Base-by-base conservation (phyloP, 108 stramenopile genomes). In the Nitzschia sp. region DNA sequence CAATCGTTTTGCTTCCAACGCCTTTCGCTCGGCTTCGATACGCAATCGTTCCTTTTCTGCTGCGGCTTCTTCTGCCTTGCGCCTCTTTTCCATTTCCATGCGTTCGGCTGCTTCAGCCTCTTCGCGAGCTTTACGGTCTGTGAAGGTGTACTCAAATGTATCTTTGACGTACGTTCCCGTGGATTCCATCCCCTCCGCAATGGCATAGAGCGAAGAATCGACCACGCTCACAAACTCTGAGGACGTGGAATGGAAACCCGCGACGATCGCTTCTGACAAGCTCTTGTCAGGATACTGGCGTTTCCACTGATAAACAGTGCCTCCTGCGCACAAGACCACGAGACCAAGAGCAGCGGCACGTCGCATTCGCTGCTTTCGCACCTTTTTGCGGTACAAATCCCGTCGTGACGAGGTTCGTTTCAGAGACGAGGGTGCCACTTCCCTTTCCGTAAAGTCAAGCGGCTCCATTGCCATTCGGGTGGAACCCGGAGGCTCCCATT, bases 401-500 rank as follows among this genome's bases (percentile, higher is more conserved):
- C 74, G 61, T 19, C 79, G 62, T 25, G 79, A 74, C 57, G 45
- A 38, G 19, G 49, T 45, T 24, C 68, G 59, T 1, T 24, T 25
- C 9, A 68, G 63, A 17, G 54, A 66, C 19, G 49, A 21, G 4
- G 49, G 49, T 17, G 49, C 11, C 49, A 51, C 49, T n/a, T 51
- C 19, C n/a, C n/a, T n/a, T 19, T 51, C 49, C 17, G 49, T 19
- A 4, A 51, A 51, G 49, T 9, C 13, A 42, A 8, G 49, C 8
- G 49, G n/a, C n/a, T 21, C 21, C 8, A 42, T 42, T 15, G 38
- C 71, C 45, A 33, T 46, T 66, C 34, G 26, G 42, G 21, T 32
- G 45, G 21, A 54, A 19, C 27, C 26, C 36, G 55, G 65, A 35
- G 23, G 25, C 46, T 80, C 73, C 84, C 84, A 85, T 49, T 81